Percentiles rank a stretch among this genome's conserved stretches.
Conservation (phyloP, 768 basidiomycete species). For the Suillus fuscotomentosus region DNA sequence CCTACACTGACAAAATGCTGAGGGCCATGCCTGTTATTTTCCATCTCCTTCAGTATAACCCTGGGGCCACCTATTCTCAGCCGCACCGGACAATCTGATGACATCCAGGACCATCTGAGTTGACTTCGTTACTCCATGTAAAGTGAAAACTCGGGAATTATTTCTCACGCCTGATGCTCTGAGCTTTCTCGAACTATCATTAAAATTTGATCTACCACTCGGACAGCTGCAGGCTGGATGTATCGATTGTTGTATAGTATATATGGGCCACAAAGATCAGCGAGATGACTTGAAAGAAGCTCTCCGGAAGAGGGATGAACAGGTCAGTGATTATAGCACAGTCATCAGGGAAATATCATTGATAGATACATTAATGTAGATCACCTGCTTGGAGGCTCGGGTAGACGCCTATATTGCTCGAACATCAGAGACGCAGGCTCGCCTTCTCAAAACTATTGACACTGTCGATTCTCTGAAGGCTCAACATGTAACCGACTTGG, state of each 20-base stretch:
- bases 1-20: too few species aligned
- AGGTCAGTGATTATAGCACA: constrained; percentile 15
- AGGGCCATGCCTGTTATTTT: too few species aligned
- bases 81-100: too few species aligned
- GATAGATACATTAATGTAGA: constrained; percentile 16
- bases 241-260: constrained; percentile 5
- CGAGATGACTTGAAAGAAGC: constrained; percentile 17
- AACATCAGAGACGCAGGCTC: constrained; percentile 42
- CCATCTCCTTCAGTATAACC: too few species aligned
- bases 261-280: constrained; percentile 24
- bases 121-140: too few species aligned
- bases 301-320: constrained; percentile 26
- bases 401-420: constrained; percentile 37
- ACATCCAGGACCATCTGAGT: too few species aligned
- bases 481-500: constrained; percentile 41
- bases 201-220: background rate
- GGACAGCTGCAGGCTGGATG: constrained; percentile 5
- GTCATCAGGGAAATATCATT: background rate
- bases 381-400: constrained; percentile 27
- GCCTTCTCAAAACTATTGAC: constrained; percentile 49
- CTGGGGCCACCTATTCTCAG: too few species aligned
- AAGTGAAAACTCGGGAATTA: background rate
- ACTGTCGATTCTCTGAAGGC: constrained; percentile 43
- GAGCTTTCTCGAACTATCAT: background rate
- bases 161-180: background rate